Evolutionary conservation across 2,329 filamentous ascomycete genomes (phyloP).

Genomic region (Colletotrichum coccodes): DNA sequence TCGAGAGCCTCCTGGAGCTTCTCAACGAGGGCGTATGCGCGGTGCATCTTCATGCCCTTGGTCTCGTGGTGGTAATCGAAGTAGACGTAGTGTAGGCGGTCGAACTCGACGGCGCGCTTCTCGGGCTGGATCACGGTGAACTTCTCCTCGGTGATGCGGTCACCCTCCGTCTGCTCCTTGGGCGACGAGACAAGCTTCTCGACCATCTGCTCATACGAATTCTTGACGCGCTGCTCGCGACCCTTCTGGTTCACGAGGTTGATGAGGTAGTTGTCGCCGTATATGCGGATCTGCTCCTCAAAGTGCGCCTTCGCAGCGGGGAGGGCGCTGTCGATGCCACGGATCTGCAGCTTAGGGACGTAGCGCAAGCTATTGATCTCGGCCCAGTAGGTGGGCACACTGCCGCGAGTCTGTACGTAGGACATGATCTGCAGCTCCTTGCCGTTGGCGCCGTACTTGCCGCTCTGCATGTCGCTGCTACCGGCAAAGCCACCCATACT

Average conservation of each 20-base stretch:
- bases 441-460: slow-evolving; percentile 68
- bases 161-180: slow-evolving; percentile 71
- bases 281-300: slow-evolving; percentile 89
- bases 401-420: slow-evolving; percentile 96
- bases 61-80: slow-evolving; percentile 99
- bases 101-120: slow-evolving; percentile 70
- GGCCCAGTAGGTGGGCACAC: slow-evolving; percentile 95
- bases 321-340: slow-evolving; percentile 82
- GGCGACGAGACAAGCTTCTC: slow-evolving; percentile 77
- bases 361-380: slow-evolving; percentile 95
- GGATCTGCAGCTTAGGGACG: slow-evolving; percentile 88
- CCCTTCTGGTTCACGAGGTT: slow-evolving; percentile 98
- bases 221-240: slow-evolving; percentile 88
- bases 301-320: slow-evolving; percentile 88
- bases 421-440: slow-evolving; percentile 90
- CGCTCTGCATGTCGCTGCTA: slow-evolving; percentile 79
- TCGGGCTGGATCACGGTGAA: slow-evolving; percentile 80
- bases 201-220: slow-evolving; percentile 92
- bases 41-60: slow-evolving; percentile 93
- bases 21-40: slow-evolving; percentile 87
- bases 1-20: slow-evolving; percentile 80
- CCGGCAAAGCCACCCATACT: slow-evolving; percentile 85
- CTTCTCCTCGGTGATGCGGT: slow-evolving; percentile 78
- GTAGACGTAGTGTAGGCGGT: slow-evolving; percentile 94
- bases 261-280: slow-evolving; percentile 96